Evolutionary conservation across 768 basidiomycete genomes (phyloP).

Genomic region (Leccinellum luteum): DNA sequence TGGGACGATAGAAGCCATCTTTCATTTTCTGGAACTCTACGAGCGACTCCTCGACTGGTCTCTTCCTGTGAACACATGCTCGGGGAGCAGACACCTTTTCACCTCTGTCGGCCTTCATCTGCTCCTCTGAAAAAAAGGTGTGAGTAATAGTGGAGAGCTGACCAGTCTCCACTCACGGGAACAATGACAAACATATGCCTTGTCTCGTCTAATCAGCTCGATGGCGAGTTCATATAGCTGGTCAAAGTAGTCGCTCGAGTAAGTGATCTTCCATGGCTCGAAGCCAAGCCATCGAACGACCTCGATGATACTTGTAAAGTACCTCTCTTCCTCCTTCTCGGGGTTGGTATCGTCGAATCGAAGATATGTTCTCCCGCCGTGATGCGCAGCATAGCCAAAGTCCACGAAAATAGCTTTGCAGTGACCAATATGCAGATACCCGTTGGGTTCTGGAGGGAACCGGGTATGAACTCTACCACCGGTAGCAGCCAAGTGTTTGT

Average conservation of each 20-base stretch:
- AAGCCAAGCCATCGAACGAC: constrained; percentile 95
- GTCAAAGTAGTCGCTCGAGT: constrained; percentile 96
- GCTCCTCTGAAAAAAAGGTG: constrained; percentile 61
- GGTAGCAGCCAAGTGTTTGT: constrained; percentile 78
- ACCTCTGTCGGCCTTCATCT: constrained; percentile 87
- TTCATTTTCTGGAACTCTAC: constrained; percentile 91
- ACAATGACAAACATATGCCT: constrained; percentile 96
- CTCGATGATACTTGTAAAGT: constrained; percentile 96
- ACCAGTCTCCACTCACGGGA: constrained; percentile 62
- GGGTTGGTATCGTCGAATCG: constrained; percentile 99
- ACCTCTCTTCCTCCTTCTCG: constrained; percentile 92
- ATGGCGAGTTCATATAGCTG: constrained; percentile 83
- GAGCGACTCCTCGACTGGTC: constrained; percentile 86
- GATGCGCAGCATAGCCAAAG: constrained; percentile 96
- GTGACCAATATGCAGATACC: constrained; percentile 93
- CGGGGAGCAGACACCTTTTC: constrained; percentile 77
- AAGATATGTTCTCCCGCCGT: constrained; percentile 90
- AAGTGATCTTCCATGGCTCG: constrained; percentile 98
- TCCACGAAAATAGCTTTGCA: constrained; percentile 98
- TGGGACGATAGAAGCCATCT: constrained; percentile 83
- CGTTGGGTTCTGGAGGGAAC: constrained; percentile 98
- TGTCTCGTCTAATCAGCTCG: constrained; percentile 83
- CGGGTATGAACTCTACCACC: constrained; percentile 87
- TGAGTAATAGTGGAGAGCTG: constrained; percentile 1
- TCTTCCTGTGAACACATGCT: constrained; percentile 82